phyloP scores from a whole-genome alignment of 1,139 yeast species.

The Kluyveromyces sp. region DNA sequence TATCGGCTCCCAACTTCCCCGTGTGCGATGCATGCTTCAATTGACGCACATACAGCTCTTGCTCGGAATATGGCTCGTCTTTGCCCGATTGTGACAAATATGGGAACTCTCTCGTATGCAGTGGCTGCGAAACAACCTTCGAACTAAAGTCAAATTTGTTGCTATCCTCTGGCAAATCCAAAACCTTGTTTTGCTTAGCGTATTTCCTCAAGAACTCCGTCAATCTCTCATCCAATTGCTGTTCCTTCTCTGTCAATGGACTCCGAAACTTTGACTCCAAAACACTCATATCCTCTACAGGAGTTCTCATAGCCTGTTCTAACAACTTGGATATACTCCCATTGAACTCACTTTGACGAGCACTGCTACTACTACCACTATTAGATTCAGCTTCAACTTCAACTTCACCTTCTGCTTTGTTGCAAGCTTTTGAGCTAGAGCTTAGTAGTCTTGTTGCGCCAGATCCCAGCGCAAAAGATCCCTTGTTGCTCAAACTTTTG shows the following conservation, averaged over 20 bases:
- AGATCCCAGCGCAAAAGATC: background rate
- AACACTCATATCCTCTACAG: slow-evolving; percentile 14
- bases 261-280: slow-evolving; percentile 10
- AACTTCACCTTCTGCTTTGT: background rate
- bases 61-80: slow-evolving; percentile 54
- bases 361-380: slow-evolving; percentile 10
- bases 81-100: slow-evolving; percentile 29
- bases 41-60: slow-evolving; percentile 72
- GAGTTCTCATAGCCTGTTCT: slow-evolving; percentile 16
- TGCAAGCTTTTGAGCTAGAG: background rate
- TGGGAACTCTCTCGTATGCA: slow-evolving; percentile 23
- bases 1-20: slow-evolving; percentile 54
- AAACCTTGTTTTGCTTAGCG: slow-evolving; percentile 18
- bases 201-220: slow-evolving; percentile 23
- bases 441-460: slow-evolving; percentile 3
- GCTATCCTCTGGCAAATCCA: slow-evolving; percentile 12
- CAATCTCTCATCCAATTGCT: slow-evolving; percentile 26
- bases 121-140: background rate
- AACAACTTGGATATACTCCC: slow-evolving; percentile 18
- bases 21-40: slow-evolving; percentile 42
- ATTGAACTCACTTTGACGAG: slow-evolving; percentile 24
- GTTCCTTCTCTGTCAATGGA: slow-evolving; percentile 23
- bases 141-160: slow-evolving; percentile 1
- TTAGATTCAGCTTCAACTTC: background rate
- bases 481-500: background rate